Base-by-base conservation (phyloP, 2,329 filamentous ascomycete species). In the Nectriaceae sp. region DNA sequence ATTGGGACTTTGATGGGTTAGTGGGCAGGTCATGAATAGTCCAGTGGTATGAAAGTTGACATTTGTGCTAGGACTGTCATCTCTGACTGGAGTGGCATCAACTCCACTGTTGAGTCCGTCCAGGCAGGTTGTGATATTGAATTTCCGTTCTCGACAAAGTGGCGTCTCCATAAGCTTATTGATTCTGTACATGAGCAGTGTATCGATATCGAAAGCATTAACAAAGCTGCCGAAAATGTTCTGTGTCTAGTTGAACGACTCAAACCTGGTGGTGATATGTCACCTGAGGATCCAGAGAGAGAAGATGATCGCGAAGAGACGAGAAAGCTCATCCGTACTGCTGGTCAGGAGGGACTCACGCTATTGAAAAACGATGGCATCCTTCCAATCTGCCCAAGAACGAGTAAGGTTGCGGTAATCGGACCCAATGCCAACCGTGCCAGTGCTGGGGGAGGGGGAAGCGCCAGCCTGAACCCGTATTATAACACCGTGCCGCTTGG, bases 401-500 rank as follows among this genome's bases (percentile, higher is more conserved):
- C 77, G 15, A 75, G 75, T 47, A 85, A 77, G 61, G 76, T 87
- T 48, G 84, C 84, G 3, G 75, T 87, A 48, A 86, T 87, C 43
- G 84, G 84, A 0, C 84, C 84, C 1, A 87, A 88, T 52, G 83
- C 83, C 18, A 85, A 86, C 62, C 73, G 83, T 46, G 80, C 84
- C 1, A 85, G 87, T 54, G 83, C 82, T n/a, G 82, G 80, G 15
- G 84, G 85, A 42, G 84, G 84, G 33, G 84, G 85, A 41, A 87
- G 84, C 59, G 84, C 85, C 16, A 85, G 81, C 53, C 69, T 88
- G 40, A 87, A 86, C 62, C 83, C 85, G 0, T 87, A 88, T 65
- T 88, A 88, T 65, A 83, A 75, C 55, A 84, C 82, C 2, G 74
- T 84, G 10, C 85, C 84, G 0, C 60, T 65, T 1, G 82, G 85